These are phyloP conservation scores for Hanseniaspora pseudoguilliermondii DNA, from an alignment of 805 yeast genomes.

Conservation along the genomic window DNA sequence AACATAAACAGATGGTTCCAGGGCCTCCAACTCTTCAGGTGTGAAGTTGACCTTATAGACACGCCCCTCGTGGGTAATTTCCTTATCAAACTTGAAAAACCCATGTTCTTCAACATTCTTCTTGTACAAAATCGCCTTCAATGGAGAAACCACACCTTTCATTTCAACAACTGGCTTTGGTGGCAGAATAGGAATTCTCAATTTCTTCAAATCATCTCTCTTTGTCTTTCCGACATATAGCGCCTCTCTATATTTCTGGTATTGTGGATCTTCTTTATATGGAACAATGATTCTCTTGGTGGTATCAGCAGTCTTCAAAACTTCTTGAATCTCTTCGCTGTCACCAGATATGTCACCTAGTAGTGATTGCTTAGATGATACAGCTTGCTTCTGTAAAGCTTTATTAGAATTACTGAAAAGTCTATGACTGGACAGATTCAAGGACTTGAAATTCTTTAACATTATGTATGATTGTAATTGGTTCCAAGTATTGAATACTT, in stretches of 20 bases:
- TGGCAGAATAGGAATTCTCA: constrained; percentile 11
- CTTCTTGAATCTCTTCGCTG: background rate
- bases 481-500: background rate
- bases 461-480: background rate
- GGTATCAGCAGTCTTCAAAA: background rate
- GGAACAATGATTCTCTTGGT: background rate
- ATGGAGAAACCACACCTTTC: constrained; percentile 43
- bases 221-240: constrained; percentile 5
- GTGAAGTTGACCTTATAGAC: constrained; percentile 45
- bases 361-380: background rate
- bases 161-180: constrained; percentile 39
- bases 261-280: constrained; percentile 6
- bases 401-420: background rate
- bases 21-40: constrained; percentile 53
- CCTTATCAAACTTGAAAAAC: constrained; percentile 46
- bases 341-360: constrained; percentile 8
- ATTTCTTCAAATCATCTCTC: constrained; percentile 8
- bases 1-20: constrained; percentile 80
- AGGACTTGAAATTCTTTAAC: background rate
- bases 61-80: constrained; percentile 13
- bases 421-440: background rate
- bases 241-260: background rate
- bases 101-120: constrained; percentile 50
- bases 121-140: constrained; percentile 53
- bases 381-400: background rate